Evolutionary conservation across 257 asterid species (phyloP), one percentile per base, ranked within the genome.

Genomic region (Solanum pimpinellifolium): DNA sequence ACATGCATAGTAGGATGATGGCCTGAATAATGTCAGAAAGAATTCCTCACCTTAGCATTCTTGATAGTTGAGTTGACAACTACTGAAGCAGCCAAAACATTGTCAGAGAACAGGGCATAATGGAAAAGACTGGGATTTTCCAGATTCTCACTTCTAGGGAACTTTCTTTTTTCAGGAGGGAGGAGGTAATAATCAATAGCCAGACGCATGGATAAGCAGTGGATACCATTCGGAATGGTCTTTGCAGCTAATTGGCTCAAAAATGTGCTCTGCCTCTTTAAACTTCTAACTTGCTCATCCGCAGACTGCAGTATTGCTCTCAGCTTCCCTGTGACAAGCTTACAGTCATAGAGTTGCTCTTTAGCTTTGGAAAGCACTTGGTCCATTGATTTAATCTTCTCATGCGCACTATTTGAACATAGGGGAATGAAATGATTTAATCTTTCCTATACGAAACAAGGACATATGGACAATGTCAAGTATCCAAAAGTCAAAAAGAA

Each of bases 241-340:
- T 97, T 97, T 39, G 99, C 99, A 72, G 99, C 99, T 88, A 97
- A 88, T 88, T 96, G 99, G 86, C 99, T 96, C 72, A 97, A 93
- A 91, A 96, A 97, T 87, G 98, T 96, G 93, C 99, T 97, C 93
- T 97, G 99, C 92, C 95, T 97, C 90, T 97, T 97, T 90, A 95
- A 93, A 90, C 94, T 93, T 91, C 99, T 92, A 83, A 97, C 98
- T 93, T 96, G 99, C 92, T 96, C 99, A 89, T 97, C 99, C 1
- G 99, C 98, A 89, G 98, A 93, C 87, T 96, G 99, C 85, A 96
- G 93, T 98, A 96, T 95, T 85, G 99, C 99, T 94, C 99, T 93
- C 56, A 96, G 94, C 95, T 96, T 96, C 80, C 93, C 99, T 0
- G 98, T 96, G 78, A 97, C 98, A 74, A 96, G 94, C 90, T 96